Evolutionary conservation across 768 basidiomycete species (phyloP), one percentile per base, ranked within the genome.

Genomic region (Infundibulicybe gibba): DNA sequence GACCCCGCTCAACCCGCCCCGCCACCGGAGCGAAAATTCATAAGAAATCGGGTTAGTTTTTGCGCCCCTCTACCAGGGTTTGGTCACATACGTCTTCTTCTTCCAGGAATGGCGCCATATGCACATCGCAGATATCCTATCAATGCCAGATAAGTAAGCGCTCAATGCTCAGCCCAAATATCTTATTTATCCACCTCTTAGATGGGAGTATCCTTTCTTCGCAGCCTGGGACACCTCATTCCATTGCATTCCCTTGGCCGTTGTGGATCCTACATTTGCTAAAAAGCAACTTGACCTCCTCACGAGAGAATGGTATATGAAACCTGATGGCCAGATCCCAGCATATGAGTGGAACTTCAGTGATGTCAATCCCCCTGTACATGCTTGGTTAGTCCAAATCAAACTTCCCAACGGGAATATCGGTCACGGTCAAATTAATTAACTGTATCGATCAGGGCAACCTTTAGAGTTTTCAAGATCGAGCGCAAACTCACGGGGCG

Each of bases 261-360:
- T 98, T 52, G 89, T 99, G 25, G 97, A 99, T 60, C 87, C 97
- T 1, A 74, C 83, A 1, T 98, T 97, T 59, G 94, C 97, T 17
- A 99, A 99, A 74, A 94, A 95, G 63, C 97, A 99, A 63, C 79
- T 99, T 32, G 95, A 97, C 64, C 62, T 98, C 49, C 77, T 99
- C 58, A 97, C 95, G 2, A 78, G 97, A 47, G 97, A 99, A 68
- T 99, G 97, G 97, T 99, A 98, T 69, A 90, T 92, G 89, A 97
- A 97, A 63, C 97, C 97, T 1, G 95, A 98, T 62, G 97, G 97
- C 32, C 94, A 97, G 59, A 88, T 99, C 48, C 97, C 97, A 3
- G 97, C 97, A 0, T 99, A 98, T 64, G 97, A 99, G 65, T 99
- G 97, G 97, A 98, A 99, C 62, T 98, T 97, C 58, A 81, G 86